Evolutionary conservation across 73 alveolate species (phyloP), one percentile per base, ranked within the genome.

Genomic region (Paramecium sonneborni): DNA sequence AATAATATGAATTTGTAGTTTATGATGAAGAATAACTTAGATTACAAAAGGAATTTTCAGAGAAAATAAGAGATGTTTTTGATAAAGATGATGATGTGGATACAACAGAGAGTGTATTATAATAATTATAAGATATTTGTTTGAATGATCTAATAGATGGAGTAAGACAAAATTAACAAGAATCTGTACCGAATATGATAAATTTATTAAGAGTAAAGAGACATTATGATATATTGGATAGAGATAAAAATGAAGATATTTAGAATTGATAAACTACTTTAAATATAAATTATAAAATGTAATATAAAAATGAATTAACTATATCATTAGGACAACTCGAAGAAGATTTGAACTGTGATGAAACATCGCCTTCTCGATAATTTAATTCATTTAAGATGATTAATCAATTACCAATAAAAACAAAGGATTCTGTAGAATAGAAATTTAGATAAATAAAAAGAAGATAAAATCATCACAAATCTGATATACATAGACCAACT

Each of bases 401-500:
- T 15, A 62, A 62, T 62, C 14, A 62, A 30, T 14, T 62, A 8
- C 18, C 39, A 5, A 62, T 62, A 26, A 26, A 62, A 32, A 62
- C 84, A 30, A 62, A 62, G 46, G 84, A 62, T 26, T 62, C 84
- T 62, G 84, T 62, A 21, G 84, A 62, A 1, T 11, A 62, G 48
- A 62, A 62, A 62, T 62, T 62, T 62, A 62, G 24, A 46, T 32
- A 62, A 62, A 15, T 26, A 15, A 62, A 62, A 62, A 62, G 84
- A 32, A 62, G 84, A 62, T 62, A 26, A 62, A 62, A 62, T 26
- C 84, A 62, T 62, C 84, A 62, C 6, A 62, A 62, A 62, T 62
- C 84, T 30, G 84, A 62, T 26, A 62, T 62, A 14, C 84, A 62
- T 62, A 62, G 84, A 26, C 84, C 84, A 62, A 62, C 84, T 1